Conservation (phyloP, 2,329 filamentous ascomycete species). For the Aotearoamyces nothofagi region DNA sequence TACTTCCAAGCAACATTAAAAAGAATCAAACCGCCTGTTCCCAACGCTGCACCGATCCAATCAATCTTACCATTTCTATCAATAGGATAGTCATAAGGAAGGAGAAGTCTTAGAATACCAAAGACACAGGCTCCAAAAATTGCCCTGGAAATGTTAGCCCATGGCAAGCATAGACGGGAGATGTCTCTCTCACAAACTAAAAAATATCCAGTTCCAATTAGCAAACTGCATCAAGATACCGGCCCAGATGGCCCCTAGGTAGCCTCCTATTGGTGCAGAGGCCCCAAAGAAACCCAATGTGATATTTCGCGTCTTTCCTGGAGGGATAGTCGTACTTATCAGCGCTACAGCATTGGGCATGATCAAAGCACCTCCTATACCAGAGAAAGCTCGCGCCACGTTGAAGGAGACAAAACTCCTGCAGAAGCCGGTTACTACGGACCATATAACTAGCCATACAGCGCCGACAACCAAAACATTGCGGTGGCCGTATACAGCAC, state of each 20-base stretch:
- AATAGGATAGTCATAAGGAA: slow-evolving; percentile 4
- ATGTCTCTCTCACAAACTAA: too few species aligned
- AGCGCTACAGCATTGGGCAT: slow-evolving; percentile 35
- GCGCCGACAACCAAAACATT: slow-evolving; percentile 27
- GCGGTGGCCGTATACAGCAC: slow-evolving; percentile 34
- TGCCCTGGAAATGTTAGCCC: slow-evolving; percentile 3
- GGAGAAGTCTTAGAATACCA: slow-evolving; percentile 3
- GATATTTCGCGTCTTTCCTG: slow-evolving; percentile 27
- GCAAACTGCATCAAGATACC: slow-evolving; percentile 21
- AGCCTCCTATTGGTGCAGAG: slow-evolving; percentile 27
- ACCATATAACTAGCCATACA: slow-evolving; percentile 25
- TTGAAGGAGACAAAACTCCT: slow-evolving; percentile 26
- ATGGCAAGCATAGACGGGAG: too few species aligned
- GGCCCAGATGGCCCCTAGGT: slow-evolving; percentile 22
- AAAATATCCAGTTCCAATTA: slow-evolving; percentile 26
- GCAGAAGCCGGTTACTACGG: slow-evolving; percentile 28
- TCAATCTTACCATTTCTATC: slow-evolving; percentile 24
- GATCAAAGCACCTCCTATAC: slow-evolving; percentile 31
- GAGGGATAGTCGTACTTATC: slow-evolving; percentile 29
- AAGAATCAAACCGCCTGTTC: slow-evolving; percentile 24
- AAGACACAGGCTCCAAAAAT: slow-evolving; percentile 2
- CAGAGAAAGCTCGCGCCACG: slow-evolving; percentile 28
- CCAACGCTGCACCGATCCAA: slow-evolving; percentile 24
- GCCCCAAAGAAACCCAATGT: slow-evolving; percentile 28
- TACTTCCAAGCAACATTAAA: slow-evolving; percentile 38